Conservation (phyloP, 2,329 filamentous ascomycete species). For the Metarhizium guizhouense region DNA sequence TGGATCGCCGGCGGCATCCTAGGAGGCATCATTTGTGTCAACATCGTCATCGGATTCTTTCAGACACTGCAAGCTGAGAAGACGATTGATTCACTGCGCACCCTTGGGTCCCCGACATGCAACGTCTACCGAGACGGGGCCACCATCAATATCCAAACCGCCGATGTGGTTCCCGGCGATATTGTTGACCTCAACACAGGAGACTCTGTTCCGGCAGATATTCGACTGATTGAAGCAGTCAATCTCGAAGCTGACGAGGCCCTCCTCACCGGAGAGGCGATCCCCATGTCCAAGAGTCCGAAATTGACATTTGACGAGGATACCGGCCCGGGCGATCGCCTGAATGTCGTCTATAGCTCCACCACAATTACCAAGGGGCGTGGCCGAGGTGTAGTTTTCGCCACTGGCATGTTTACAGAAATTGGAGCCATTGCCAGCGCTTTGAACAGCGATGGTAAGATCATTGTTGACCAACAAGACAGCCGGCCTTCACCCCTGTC, state of each 20-base stretch:
- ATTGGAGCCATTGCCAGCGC: slow-evolving; percentile 45
- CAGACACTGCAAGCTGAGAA: slow-evolving; percentile 30
- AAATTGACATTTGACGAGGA: slow-evolving; percentile 27
- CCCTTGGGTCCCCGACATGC: slow-evolving; percentile 24
- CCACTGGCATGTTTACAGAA: slow-evolving; percentile 49
- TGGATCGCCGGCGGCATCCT: slow-evolving; percentile 43
- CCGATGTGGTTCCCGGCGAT: slow-evolving; percentile 43
- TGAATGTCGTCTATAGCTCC: slow-evolving; percentile 48
- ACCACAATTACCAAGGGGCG: slow-evolving; percentile 44
- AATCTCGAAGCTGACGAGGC: slow-evolving; percentile 56
- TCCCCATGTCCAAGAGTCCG: slow-evolving; percentile 41
- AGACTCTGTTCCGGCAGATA: slow-evolving; percentile 46
- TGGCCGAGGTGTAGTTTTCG: slow-evolving; percentile 46
- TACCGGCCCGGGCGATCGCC: slow-evolving; percentile 37
- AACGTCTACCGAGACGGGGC: slow-evolving; percentile 26
- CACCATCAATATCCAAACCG: slow-evolving; percentile 19
- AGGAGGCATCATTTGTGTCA: slow-evolving; percentile 32
- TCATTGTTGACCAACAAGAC: slow-evolving; percentile 1
- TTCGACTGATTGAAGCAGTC: slow-evolving; percentile 42
- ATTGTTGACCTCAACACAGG: slow-evolving; percentile 38
- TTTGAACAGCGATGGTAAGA: slow-evolving; percentile 10
- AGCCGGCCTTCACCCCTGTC: neutral
- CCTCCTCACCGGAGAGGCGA: slow-evolving; percentile 49
- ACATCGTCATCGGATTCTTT: slow-evolving; percentile 31
- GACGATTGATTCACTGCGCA: slow-evolving; percentile 29